A percentile compares a stretch with the other conserved stretches of the same genome.
These are phyloP conservation scores for Lumnitzera racemosa DNA, from an alignment of 345 rosid genomes.

Conservation along the genomic window DNA sequence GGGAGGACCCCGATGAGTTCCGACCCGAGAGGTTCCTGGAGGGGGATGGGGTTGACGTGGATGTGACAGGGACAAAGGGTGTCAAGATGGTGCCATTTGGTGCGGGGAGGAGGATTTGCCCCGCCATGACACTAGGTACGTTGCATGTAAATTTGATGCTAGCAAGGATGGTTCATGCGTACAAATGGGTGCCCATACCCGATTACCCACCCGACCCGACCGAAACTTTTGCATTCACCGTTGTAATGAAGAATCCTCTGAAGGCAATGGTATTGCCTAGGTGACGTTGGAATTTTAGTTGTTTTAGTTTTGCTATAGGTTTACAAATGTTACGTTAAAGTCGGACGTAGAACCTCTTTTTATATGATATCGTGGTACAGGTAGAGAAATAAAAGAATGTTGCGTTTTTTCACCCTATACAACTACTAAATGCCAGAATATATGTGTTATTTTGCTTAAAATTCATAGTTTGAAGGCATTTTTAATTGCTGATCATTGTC, in stretches of 20 bases:
- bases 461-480: too few relatives aligned
- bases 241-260: conserved; percentile 84
- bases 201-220: conserved; percentile 63
- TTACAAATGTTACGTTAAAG: too few relatives aligned
- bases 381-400: too few relatives aligned
- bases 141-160: conserved; percentile 63
- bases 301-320: too few relatives aligned
- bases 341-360: too few relatives aligned
- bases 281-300: conserved; percentile 2
- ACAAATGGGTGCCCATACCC: conserved; percentile 62
- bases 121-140: conserved; percentile 73
- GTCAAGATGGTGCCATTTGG: conserved; percentile 87
- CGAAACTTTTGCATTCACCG: conserved; percentile 87
- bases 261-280: conserved; percentile 59
- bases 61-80: conserved; percentile 74
- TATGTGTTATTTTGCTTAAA: too few relatives aligned
- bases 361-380: too few relatives aligned
- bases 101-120: conserved; percentile 89
- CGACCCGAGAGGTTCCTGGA: conserved; percentile 75
- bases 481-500: too few relatives aligned
- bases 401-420: too few relatives aligned
- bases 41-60: conserved; percentile 76
- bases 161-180: conserved; percentile 82
- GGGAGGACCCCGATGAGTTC: conserved; percentile 69
- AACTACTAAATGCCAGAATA: too few relatives aligned